phyloP scores from a whole-genome alignment of 140 eudicot genomes.

The Stevia rebaudiana region DNA sequence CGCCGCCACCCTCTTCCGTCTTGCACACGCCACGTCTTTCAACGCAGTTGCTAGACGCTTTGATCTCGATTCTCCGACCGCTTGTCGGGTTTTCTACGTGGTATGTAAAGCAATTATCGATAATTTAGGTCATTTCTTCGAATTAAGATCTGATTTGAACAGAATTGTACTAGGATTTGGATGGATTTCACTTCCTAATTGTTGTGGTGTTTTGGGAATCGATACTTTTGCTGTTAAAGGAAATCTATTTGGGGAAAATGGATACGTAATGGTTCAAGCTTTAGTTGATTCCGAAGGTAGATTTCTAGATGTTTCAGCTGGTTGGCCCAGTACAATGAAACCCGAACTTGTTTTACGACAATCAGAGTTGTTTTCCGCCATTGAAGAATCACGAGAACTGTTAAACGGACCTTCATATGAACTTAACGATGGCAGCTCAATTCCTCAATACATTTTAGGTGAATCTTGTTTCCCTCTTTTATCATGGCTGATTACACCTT shows the following conservation, averaged over 20 bases:
- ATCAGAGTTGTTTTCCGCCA: conserved; percentile 49
- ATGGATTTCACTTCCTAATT: conserved; percentile 70
- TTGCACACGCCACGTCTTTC: conserved; percentile 54
- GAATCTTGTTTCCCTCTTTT: conserved; percentile 64
- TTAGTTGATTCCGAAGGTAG: conserved; percentile 76
- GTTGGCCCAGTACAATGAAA: conserved; percentile 59
- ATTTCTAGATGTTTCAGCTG: conserved; percentile 79
- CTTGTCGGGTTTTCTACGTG: conserved; percentile 52
- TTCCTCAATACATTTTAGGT: conserved; percentile 69
- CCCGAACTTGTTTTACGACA: conserved; percentile 42
- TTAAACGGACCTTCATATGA: conserved; percentile 46
- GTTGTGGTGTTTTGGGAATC: conserved; percentile 71
- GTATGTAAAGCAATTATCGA: conserved; percentile 67
- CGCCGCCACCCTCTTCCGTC: conserved; percentile 52
- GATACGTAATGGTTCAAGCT: conserved; percentile 68
- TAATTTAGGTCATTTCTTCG: conserved; percentile 49
- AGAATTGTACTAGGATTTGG: conserved; percentile 55
- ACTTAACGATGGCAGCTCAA: conserved; percentile 41
- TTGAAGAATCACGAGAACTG: conserved; percentile 52
- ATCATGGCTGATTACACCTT: conserved; percentile 74
- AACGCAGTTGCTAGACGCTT: conserved; percentile 46
- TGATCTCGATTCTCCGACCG: conserved; percentile 35
- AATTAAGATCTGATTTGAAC: conserved; percentile 49
- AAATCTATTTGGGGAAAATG: conserved; percentile 43
- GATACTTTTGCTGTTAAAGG: conserved; percentile 50